phyloP scores from a whole-genome alignment of 1,284 basidiomycete genomes.

The Nidula niveotomentosa region DNA sequence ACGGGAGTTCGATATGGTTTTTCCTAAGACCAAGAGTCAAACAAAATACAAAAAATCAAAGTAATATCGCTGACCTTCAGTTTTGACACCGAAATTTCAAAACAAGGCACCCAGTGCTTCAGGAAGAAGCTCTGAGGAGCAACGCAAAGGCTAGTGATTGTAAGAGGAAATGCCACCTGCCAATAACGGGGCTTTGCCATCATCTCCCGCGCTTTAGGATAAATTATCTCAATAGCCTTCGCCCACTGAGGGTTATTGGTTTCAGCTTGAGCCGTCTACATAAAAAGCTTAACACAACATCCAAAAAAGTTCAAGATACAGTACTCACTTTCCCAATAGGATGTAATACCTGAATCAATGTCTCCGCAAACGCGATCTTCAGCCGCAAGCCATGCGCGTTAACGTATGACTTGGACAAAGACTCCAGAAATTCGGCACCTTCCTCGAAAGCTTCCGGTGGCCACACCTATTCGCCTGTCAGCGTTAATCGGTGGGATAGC shows the following conservation, averaged over 20 bases:
- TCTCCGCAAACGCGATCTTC: constrained; percentile 88
- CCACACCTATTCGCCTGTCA: constrained; percentile 64
- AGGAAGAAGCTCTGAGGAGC: constrained; percentile 87
- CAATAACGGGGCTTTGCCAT: constrained; percentile 90
- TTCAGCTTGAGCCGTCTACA: constrained; percentile 90
- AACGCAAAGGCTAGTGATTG: constrained; percentile 83
- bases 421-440: constrained; percentile 89
- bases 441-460: constrained; percentile 94
- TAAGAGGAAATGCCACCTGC: constrained; percentile 85
- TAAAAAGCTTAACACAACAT: constrained; percentile 5
- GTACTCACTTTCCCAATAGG: constrained; percentile 82
- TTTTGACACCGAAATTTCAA: constrained; percentile 73
- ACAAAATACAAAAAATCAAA: background rate
- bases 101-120: constrained; percentile 76
- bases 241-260: constrained; percentile 96
- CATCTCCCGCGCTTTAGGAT: constrained; percentile 86
- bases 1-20: constrained; percentile 72
- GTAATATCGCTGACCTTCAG: constrained; percentile 61
- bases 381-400: constrained; percentile 84
- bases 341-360: constrained; percentile 78
- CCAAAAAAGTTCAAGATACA: constrained; percentile 3
- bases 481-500: background rate
- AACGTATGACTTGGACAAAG: constrained; percentile 80
- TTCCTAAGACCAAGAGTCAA: constrained; percentile 52
- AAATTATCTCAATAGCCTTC: constrained; percentile 86